Conservation (phyloP, 2,329 filamentous ascomycete species). For the Colletotrichum sp. region DNA sequence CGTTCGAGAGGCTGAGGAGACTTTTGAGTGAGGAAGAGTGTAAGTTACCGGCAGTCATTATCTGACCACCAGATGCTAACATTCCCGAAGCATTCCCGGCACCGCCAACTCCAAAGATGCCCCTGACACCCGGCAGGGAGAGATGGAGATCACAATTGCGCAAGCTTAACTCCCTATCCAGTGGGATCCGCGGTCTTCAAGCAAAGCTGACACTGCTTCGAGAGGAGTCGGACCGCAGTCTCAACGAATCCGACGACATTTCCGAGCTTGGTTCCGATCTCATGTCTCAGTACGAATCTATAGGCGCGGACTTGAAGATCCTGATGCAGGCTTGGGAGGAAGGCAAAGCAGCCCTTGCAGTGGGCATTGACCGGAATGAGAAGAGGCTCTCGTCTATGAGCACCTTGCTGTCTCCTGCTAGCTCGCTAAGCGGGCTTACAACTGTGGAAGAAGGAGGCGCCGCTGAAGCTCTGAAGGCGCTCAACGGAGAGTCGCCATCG, state of each 20-base stretch:
- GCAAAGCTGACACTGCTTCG: slow-evolving; percentile 92
- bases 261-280: slow-evolving; percentile 79
- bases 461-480: slow-evolving; percentile 60
- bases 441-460: slow-evolving; percentile 59
- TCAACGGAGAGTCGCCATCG: slow-evolving; percentile 72
- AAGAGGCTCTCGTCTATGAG: slow-evolving; percentile 70
- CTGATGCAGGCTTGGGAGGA: slow-evolving; percentile 86
- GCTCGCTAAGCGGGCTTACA: slow-evolving; percentile 71
- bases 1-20: slow-evolving; percentile 69
- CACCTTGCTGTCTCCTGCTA: slow-evolving; percentile 61
- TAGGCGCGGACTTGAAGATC: slow-evolving; percentile 83
- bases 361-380: slow-evolving; percentile 82
- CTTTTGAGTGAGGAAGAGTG: slow-evolving; percentile 83
- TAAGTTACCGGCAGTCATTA: slow-evolving; percentile 45
- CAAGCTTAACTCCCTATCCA: slow-evolving; percentile 86
- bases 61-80: not conserved
- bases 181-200: slow-evolving; percentile 88
- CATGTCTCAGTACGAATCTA: slow-evolving; percentile 91
- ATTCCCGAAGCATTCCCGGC: slow-evolving; percentile 52
- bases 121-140: slow-evolving; percentile 77
- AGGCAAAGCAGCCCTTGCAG: slow-evolving; percentile 81
- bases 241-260: slow-evolving; percentile 76
- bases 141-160: slow-evolving; percentile 86
- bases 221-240: slow-evolving; percentile 82
- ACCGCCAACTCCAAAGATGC: slow-evolving; percentile 62